Base-by-base conservation (phyloP, 345 rosid species). In the Gossypium ekmanianum region DNA sequence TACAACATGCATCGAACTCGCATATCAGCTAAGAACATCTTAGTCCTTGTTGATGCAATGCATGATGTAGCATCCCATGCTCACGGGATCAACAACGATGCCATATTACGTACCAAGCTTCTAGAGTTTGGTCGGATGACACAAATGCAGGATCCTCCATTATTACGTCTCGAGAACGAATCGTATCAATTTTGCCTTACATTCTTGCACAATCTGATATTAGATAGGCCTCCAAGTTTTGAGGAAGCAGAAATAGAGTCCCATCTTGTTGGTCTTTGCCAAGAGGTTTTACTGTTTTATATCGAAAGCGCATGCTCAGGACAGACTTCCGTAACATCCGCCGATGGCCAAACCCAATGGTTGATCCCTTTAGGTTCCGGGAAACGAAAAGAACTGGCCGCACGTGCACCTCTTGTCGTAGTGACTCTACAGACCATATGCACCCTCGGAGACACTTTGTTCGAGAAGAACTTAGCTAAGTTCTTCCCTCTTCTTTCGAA, bases 141-240 rank as follows among this genome's bases (percentile, higher is more conserved):
- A 45, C 99, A 95, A 76, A 95, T 95, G 99, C 99, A 91, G 80
- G 98, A 91, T 82, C 99, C 99, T 68, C 99, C 99, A 1, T 78
- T 95, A 1, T 79, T 95, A 16, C 97, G 99, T 62, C 88, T 95
- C 2, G 99, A 95, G 81, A 95, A 90, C 52, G 99, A 95, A 80
- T 95, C 98, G 20, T 95, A 85, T 75, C 98, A 95, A 78, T 88
- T 93, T 77, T 91, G 99, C 82, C 92, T 95, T 65, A 89, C 94
- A 47, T 90, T 95, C 83, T 77, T 95, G 76, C 97, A 93, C 79
- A 88, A 95, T 80, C 90, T 93, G n/a, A 77, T 90, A 56, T 61
- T 79, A 67, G 97, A 89, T 78, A 78, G 77, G 77, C 90, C 91
- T 61, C 65, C 83, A 72, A 65, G 74, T 68, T 87, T 76, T 34